Percentiles rank a stretch among this genome's conserved stretches.
Conservation (phyloP, 2,329 filamentous ascomycete species). For the Fusarium keratoplasticum region DNA sequence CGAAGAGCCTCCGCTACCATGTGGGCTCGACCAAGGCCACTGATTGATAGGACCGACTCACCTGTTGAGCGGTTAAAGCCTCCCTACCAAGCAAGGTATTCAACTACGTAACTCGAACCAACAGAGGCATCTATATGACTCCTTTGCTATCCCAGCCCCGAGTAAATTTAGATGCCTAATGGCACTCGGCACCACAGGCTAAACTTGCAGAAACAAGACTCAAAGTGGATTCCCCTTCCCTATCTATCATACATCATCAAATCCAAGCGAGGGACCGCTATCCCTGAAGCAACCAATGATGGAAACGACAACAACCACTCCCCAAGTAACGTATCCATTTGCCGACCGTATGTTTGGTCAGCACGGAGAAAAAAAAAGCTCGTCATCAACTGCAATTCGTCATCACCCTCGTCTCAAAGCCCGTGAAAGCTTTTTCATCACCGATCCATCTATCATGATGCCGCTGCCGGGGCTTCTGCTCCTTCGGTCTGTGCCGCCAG, state of each 20-base stretch:
- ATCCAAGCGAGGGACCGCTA: slow-evolving; percentile 13
- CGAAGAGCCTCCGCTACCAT: slow-evolving; percentile 45
- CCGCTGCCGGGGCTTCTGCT: slow-evolving; percentile 31
- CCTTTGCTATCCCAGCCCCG: slow-evolving; percentile 23
- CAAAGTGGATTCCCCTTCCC: slow-evolving; percentile 27
- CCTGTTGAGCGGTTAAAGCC: slow-evolving; percentile 20
- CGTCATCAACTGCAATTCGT: slow-evolving; percentile 30
- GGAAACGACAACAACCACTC: slow-evolving; percentile 29
- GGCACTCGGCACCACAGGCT: slow-evolving; percentile 5
- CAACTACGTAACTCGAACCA: slow-evolving; percentile 10
- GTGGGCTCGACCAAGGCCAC: slow-evolving; percentile 36
- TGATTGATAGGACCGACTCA: slow-evolving; percentile 39
- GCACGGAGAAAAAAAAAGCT: not conserved
- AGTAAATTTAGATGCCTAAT: slow-evolving; percentile 24
- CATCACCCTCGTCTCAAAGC: slow-evolving; percentile 14
- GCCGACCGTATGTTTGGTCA: slow-evolving; percentile 3
- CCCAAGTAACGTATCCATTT: slow-evolving; percentile 20
- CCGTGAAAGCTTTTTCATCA: slow-evolving; percentile 21
- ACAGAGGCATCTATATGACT: slow-evolving; percentile 30
- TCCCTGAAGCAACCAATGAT: slow-evolving; percentile 30
- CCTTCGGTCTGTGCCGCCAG: slow-evolving; percentile 40
- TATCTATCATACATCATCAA: slow-evolving; percentile 19
- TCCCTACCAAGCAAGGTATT: slow-evolving; percentile 3
- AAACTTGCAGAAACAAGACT: slow-evolving; percentile 12
- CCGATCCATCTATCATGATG: slow-evolving; percentile 27